Conservation (phyloP, 225 moss, liverwort and hornwort genomes). For the Straminergon stramineum region DNA sequence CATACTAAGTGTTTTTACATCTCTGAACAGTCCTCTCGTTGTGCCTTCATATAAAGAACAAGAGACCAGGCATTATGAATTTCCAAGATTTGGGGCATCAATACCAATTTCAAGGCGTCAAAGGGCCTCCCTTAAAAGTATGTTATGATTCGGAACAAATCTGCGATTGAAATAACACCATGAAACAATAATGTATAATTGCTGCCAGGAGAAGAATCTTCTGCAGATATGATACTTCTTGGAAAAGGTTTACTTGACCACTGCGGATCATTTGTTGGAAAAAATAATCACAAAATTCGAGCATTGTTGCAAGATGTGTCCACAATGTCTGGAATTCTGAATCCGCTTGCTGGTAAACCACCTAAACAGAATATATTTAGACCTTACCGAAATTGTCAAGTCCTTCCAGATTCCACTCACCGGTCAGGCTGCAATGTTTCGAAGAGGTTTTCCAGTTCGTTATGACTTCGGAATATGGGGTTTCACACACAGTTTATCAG, state of each 20-base stretch:
- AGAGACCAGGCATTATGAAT: not conserved
- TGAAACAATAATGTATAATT: not conserved
- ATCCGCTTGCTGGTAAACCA: not conserved
- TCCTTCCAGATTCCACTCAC: not conserved
- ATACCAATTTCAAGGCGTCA: not conserved
- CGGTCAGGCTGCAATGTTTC: not conserved
- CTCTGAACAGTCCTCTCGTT: not conserved
- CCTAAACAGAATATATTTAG: not conserved
- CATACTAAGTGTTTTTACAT: not conserved
- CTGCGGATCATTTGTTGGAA: not conserved
- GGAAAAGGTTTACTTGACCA: not conserved
- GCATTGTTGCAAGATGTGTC: not conserved
- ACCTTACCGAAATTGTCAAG: not conserved
- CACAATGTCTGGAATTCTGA: not conserved
- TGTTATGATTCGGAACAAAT: not conserved
- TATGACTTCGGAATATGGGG: not conserved
- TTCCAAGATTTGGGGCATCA: not conserved
- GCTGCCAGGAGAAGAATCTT: not conserved
- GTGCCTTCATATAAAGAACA: not conserved
- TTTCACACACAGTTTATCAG: not conserved
- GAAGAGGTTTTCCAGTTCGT: not conserved
- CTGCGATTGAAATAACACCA: not conserved
- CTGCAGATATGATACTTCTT: not conserved
- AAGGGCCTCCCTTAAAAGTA: not conserved
- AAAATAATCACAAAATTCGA: no score